Percentiles rank a stretch among this genome's conserved stretches.
Evolutionary conservation across 192 early-diverging fungal genomes (phyloP).

Genomic region (Helicostylum pulchrum): DNA sequence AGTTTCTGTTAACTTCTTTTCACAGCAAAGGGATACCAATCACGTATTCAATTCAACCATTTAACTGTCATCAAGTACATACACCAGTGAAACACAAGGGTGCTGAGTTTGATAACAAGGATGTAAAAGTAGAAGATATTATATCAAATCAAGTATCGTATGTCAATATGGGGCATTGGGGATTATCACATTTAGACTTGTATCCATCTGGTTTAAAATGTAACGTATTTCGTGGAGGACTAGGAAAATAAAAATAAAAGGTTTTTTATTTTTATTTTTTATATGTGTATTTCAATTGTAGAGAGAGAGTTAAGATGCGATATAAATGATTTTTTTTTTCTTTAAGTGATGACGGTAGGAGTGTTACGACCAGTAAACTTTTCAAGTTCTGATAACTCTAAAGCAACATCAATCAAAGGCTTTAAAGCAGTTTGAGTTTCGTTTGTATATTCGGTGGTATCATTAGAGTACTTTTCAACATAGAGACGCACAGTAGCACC

Average conservation of each 20-base stretch:
- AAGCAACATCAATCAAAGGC: constrained; percentile 82
- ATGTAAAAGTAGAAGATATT: constrained; percentile 22
- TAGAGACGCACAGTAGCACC: constrained; percentile 96
- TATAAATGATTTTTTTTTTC: too few relatives aligned
- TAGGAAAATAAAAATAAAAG: constrained; percentile 3
- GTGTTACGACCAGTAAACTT: constrained; percentile 83
- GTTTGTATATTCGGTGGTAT: constrained; percentile 52
- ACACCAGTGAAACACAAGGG: neutral
- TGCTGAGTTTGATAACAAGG: constrained; percentile 10
- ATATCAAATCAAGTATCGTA: constrained; percentile 9
- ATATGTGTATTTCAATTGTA: too few relatives aligned
- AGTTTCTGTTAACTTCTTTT: constrained; percentile 28
- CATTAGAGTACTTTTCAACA: constrained; percentile 84
- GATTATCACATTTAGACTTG: constrained; percentile 16
- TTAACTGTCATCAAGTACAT: constrained; percentile 32
- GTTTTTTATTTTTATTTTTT: too few relatives aligned
- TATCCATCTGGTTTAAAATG: constrained; percentile 22
- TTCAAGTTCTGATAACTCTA: constrained; percentile 69
- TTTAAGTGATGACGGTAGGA: constrained; percentile 91
- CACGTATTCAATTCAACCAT: constrained; percentile 5
- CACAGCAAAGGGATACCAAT: constrained; percentile 23
- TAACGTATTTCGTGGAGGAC: constrained; percentile 28
- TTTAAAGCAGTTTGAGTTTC: constrained; percentile 85
- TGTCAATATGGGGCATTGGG: constrained; percentile 29
- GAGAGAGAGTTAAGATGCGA: too few relatives aligned